A percentile compares a stretch with the other conserved stretches of the same genome.
phyloP scores from a whole-genome alignment of 495 filamentous ascomycete species.

The Talaromyces liani region DNA sequence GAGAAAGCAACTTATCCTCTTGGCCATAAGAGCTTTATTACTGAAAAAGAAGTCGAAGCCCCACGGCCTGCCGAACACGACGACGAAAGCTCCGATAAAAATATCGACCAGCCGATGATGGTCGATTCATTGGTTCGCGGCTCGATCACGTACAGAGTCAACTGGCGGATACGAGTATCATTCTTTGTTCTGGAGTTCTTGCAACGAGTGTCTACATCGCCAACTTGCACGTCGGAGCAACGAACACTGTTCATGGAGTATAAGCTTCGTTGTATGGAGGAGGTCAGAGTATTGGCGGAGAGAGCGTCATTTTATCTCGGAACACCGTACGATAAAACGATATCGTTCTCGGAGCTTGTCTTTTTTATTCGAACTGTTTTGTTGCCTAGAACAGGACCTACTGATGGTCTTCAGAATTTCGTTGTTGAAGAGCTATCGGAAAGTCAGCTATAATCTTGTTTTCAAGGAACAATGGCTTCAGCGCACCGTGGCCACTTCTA shows the following conservation, averaged over 20 bases:
- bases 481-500: background rate
- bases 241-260: background rate
- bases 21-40: background rate
- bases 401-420: background rate
- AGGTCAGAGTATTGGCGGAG: background rate
- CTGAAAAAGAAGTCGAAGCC: background rate
- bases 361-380: background rate
- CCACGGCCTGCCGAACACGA: background rate
- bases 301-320: background rate
- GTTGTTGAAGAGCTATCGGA: background rate
- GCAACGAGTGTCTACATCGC: background rate
- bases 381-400: background rate
- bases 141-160: background rate
- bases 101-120: background rate
- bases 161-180: background rate
- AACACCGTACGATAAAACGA: background rate
- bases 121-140: background rate
- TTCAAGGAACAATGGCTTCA: background rate
- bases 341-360: background rate
- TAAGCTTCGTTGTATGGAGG: slow-evolving; percentile 1
- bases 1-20: background rate
- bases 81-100: background rate
- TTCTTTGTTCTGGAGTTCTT: background rate
- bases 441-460: background rate
- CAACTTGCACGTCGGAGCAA: background rate